Evolutionary conservation across 805 yeast genomes (phyloP), one percentile per base, ranked within the genome.

Genomic region (Zygosaccharomyces siamensis): DNA sequence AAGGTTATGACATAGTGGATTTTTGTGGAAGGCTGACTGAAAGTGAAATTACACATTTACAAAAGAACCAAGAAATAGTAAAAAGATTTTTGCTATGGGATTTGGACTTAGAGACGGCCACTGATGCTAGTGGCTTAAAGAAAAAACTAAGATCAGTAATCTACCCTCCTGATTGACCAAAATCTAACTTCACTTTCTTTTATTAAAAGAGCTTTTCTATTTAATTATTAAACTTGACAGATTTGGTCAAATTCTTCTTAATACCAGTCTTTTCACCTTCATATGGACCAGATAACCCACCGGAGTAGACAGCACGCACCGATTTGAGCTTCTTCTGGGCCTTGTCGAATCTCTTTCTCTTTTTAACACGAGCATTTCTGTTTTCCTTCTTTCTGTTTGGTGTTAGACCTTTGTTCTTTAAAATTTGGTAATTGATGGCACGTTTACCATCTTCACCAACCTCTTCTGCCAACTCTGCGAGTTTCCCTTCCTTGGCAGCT

Each of bases 241-340:
- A 84, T 69, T 88, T 84, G n/a, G 95, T 77, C 45, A 92, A 66
- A 57, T 89, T 89, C 80, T 93, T 92, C 76, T 89, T 89, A 66
- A 93, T 93, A 87, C 99, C 99, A 16, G 97, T 89, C 73, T 81
- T 78, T 68, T 93, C 99, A 70, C 99, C 99, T 54, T 78, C 84
- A 68, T 93, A 93, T 2, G 96, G 83, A 55, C 89, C 86, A 53
- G 79, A 74, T 45, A 80, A 87, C 16, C 75, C 74, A 43, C 75
- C 75, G 58, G 83, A 78, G 75, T 84, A 89, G n/a, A 89, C 97
- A 47, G 87, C 88, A 68, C 96, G 84, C 55, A 87, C 85, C 46
- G 96, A 86, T 64, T 83, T 83, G 69, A 93, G 84, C 69, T 89
- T 89, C 88, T 89, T 92, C 74, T 89, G 83, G 26, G 99, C 99